Evolutionary conservation across 805 yeast genomes (phyloP), one percentile per base, ranked within the genome.

Genomic region (Ogataea salicorniae): DNA sequence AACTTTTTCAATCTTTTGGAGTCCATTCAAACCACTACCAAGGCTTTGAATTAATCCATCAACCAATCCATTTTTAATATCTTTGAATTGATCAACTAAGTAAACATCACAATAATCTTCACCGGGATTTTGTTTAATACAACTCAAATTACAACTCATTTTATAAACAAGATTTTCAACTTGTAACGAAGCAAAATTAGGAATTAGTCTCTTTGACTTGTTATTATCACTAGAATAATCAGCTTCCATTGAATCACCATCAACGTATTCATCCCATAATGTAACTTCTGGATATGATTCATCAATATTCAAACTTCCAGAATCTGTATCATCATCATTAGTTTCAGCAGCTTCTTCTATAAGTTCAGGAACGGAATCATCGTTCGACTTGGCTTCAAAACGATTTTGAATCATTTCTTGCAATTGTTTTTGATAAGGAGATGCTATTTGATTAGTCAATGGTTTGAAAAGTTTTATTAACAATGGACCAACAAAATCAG

Each of bases 71-170:
- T 14, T 9, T 36, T 55, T 57, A 6, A 51, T 50, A 1, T 35
- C 43, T 1, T 45, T 45, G 41, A 63, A 63, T 20, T 50, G 45
- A 2, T 43, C 42, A 23, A 52, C 48, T 36, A 56, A 46, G 37
- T 57, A 65, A n/a, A 62, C 56, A 48, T 63, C 64, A 1, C 65
- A 54, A 43, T 55, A 63, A 42, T 62, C 66, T n/a, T 54, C 58
- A 3, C 47, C 51, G 1, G 52, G 49, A 35, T 43, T 48, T 3
- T 46, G 54, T 3, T 46, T 45, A 8, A 48, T 42, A n/a, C 22
- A 41, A 15, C 51, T 42, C 34, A 63, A 41, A 13, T 49, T 47
- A 37, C 49, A 26, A 38, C 58, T 46, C n/a, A 55, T 40, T 16
- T 48, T 45, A 46, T 59, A 57, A 7, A 63, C 20, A 1, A 59